Percentiles rank a stretch among this genome's conserved stretches.
These are phyloP conservation scores for Neoconidiobolus thromboides DNA, from an alignment of 371 early-diverging fungal genomes.

Conservation along the genomic window DNA sequence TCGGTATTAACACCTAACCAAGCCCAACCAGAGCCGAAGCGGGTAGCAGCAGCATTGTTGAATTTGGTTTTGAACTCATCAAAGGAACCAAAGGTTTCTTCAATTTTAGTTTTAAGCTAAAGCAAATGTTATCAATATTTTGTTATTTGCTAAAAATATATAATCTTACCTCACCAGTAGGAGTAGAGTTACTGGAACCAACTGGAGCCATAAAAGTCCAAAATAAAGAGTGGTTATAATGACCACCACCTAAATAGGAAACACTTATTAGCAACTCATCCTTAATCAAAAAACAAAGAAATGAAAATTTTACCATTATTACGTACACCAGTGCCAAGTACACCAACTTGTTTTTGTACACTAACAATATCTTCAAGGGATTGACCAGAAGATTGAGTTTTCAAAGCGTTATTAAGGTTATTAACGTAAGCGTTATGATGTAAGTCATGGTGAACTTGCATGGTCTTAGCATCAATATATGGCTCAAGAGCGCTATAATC, in stretches of 20 bases:
- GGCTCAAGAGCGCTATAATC: constrained; percentile 4
- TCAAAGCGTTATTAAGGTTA: constrained; percentile 7
- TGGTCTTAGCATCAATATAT: constrained; percentile 5
- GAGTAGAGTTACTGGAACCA: constrained; percentile 7
- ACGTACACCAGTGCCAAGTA: constrained; percentile 1
- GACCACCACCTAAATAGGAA: constrained; percentile 8
- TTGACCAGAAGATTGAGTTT: neutral
- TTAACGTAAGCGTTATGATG: constrained; percentile 7
- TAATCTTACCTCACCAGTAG: constrained; percentile 4
- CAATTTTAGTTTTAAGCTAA: constrained; percentile 7
- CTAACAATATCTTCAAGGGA: constrained; percentile 4
- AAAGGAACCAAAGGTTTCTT: constrained; percentile 15
- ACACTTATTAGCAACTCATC: neutral
- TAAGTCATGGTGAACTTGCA: constrained; percentile 6
- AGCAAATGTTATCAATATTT: neutral
- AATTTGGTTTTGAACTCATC: constrained; percentile 18
- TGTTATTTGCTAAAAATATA: neutral
- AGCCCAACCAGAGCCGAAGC: constrained; percentile 30
- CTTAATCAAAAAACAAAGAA: neutral
- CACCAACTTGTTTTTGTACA: neutral
- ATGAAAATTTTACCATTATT: constrained; percentile 7
- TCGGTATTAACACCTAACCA: constrained; percentile 13
- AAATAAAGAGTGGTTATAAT: constrained; percentile 10
- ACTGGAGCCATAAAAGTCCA: constrained; percentile 9
- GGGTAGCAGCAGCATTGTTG: constrained; percentile 11